Evolutionary conservation across 2,329 filamentous ascomycete species (phyloP), one percentile per base, ranked within the genome.

Genomic region (Scedosporium boydii): DNA sequence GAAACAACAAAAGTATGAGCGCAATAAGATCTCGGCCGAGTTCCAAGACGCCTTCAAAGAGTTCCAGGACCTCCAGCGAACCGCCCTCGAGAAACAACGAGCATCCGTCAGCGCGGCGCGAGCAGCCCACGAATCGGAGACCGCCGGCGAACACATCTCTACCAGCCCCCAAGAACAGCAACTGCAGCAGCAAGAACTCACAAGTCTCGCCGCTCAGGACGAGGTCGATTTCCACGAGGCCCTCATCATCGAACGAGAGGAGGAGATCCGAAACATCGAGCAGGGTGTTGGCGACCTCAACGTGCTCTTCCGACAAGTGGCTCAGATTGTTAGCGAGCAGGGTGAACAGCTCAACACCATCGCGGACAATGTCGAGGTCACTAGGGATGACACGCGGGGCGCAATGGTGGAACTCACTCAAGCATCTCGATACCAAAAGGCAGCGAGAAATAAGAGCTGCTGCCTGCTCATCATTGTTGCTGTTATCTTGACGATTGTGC

Each of bases 181-280:
- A 56, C 81, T 86, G 66, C 87, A 89, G 70, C 82, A 89, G 67
- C 85, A 93, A 69, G 87, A 95, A 68, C 85, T 93, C 68, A 80
- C 89, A 12, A 90, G 91, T 62, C 82, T 98, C 7, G 95, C 93
- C 1, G 84, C 91, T 29, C 95, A 99, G 74, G 88, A 91, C 68
- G 96, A 99, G 71, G 95, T 99, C 53, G 93, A 99, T 72, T 99
- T 97, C 78, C 95, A 99, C 72, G 95, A 99, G 68, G 87, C 89
- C 16, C 80, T 99, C 63, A 99, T 99, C 71, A 88, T 96, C 65
- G 93, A 99, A 80, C 92, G 96, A 61, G 95, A 99, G 75, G 87
- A 91, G 63, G 95, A 99, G 78, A 99, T 99, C 67, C 88, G 93
- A 65, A 96, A 96, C 72, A 99, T 99, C 70, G 95, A 98, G 77